Evolutionary conservation across 257 asterid species (phyloP).

Genomic region (Ophiorrhiza pumila): DNA sequence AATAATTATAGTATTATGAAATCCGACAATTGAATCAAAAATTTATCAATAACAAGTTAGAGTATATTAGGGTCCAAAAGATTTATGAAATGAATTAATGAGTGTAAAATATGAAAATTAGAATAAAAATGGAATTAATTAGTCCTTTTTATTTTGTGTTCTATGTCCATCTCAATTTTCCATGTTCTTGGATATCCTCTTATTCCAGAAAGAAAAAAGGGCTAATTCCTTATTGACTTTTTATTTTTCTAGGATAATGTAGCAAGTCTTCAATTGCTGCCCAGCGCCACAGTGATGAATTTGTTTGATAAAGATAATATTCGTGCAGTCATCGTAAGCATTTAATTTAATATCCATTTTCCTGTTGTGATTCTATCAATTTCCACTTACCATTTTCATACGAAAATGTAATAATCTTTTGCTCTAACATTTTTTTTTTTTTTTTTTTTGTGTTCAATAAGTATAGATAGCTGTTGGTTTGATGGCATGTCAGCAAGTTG

Average conservation of each 20-base stretch:
- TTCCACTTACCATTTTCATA: not conserved
- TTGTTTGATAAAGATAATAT: constrained; percentile 24
- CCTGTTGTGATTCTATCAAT: not conserved
- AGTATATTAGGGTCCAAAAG: too few relatives aligned
- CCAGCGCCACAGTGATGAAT: constrained; percentile 21
- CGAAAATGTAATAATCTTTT: too few relatives aligned
- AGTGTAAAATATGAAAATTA: too few relatives aligned
- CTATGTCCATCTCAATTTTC: not conserved
- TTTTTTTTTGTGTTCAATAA: constrained; percentile 2
- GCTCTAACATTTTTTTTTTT: not conserved
- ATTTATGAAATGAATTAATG: too few relatives aligned
- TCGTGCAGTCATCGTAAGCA: constrained; percentile 26
- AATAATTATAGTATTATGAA: too few relatives aligned
- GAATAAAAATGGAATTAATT: too few relatives aligned
- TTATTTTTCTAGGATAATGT: constrained; percentile 17
- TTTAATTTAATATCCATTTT: not conserved
- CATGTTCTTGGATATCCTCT: not conserved
- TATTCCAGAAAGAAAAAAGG: not conserved
- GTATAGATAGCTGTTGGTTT: constrained; percentile 61
- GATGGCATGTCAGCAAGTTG: constrained; percentile 61
- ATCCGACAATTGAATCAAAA: too few relatives aligned
- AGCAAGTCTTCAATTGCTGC: constrained; percentile 14
- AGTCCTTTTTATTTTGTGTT: too few relatives aligned
- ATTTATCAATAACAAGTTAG: too few relatives aligned
- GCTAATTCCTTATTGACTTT: not conserved